Evolutionary conservation across 2,329 filamentous ascomycete genomes (phyloP), one percentile per base, ranked within the genome.

Genomic region (Pyrenochaeta sp.): DNA sequence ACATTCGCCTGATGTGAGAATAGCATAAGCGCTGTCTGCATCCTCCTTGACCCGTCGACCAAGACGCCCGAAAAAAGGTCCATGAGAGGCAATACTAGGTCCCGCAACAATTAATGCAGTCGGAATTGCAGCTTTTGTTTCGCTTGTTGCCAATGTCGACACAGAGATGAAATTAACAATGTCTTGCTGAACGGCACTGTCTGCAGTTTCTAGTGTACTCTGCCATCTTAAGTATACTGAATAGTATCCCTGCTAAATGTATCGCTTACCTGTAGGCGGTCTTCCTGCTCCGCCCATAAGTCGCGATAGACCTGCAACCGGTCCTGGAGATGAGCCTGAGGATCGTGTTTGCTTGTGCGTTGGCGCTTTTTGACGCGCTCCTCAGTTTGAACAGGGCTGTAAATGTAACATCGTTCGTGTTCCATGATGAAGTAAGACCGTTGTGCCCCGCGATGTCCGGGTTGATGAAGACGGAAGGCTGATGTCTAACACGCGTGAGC

Each of bases 31-130:
- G 35, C 83, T 82, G 13, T 64, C 40, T 67, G 35, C 77, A 68
- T 48, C 67, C 53, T 59, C 73, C 72, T 44, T 63, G 44, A 75
- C 72, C 20, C 61, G 63, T 42, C 62, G 51, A 9, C 82, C 80
- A 8, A 92, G 73, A 66, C 90, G 87, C 44, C 83, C 77, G 56
- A 91, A 91, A n/a, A 92, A 77, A 9, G 88, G 76, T 28, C 84
- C 82, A 66, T 91, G 87, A 2, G 87, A 87, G 23, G 88, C 85
- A 56, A 91, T 87, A 53, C 89, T 90, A 6, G 89, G 87, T 0
- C 89, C 90, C 7, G 88, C 88, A 45, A 90, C 81, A 55, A 93
- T 84, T 55, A 93, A 86, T 2, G 82, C 87, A 6, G 86, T 81
- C 0, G 87, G 84, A 26, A 90, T 80, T 63, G 80, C 82, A 34